Percentiles rank a stretch among this genome's conserved stretches.
These are phyloP conservation scores for Mollisiaceae sp. DNA, from an alignment of 2,329 filamentous ascomycete species.

Conservation along the genomic window DNA sequence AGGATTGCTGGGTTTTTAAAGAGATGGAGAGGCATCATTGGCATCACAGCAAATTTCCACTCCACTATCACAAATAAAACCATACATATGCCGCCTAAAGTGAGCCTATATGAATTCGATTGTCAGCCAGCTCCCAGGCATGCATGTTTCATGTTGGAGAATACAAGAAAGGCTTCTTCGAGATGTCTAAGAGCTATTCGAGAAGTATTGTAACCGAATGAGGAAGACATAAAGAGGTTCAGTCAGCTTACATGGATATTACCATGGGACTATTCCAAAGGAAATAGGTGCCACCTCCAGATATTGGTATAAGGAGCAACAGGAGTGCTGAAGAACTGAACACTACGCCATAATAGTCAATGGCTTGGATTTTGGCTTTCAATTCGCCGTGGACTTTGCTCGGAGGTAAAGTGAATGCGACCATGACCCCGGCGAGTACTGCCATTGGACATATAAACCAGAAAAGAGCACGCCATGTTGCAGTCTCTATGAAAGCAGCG, in stretches of 20 bases:
- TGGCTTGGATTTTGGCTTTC: slow-evolving; percentile 55
- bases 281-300: slow-evolving; percentile 63
- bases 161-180: too few species aligned
- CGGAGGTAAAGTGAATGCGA: slow-evolving; percentile 56
- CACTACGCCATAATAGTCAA: slow-evolving; percentile 64
- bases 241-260: slow-evolving; percentile 54
- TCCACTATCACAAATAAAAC: slow-evolving; percentile 59
- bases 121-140: neutral
- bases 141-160: too few species aligned
- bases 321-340: slow-evolving; percentile 61
- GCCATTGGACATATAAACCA: slow-evolving; percentile 58
- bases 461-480: slow-evolving; percentile 52
- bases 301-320: slow-evolving; percentile 66
- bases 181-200: too few species aligned
- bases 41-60: slow-evolving; percentile 58
- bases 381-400: slow-evolving; percentile 54
- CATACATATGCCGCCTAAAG: slow-evolving; percentile 52
- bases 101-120: slow-evolving; percentile 44
- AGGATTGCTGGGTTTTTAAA: slow-evolving; percentile 59
- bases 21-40: slow-evolving; percentile 62
- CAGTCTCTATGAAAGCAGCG: slow-evolving; percentile 45
- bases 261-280: slow-evolving; percentile 61
- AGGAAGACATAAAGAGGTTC: neutral
- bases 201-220: neutral
- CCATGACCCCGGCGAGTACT: slow-evolving; percentile 50